These are phyloP conservation scores for Diplogelasinospora grovesii DNA, from an alignment of 495 filamentous ascomycete genomes.

Conservation along the genomic window DNA sequence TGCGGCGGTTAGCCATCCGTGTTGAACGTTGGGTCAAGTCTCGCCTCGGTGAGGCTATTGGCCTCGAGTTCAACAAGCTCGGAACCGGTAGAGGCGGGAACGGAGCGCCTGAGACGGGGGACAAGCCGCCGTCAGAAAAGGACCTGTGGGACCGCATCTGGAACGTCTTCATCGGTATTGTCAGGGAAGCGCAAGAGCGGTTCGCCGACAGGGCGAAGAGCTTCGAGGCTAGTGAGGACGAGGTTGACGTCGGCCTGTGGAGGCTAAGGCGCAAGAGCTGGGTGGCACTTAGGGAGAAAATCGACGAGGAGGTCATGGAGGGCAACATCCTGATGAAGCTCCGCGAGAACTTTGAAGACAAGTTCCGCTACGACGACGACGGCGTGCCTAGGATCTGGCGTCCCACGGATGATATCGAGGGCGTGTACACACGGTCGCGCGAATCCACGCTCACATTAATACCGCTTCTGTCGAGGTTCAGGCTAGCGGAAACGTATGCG, in stretches of 20 bases:
- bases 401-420: slow-evolving; percentile 94
- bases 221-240: slow-evolving; percentile 86
- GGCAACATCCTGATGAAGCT: slow-evolving; percentile 93
- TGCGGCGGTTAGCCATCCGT: slow-evolving; percentile 82
- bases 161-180: slow-evolving; percentile 77
- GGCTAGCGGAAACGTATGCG: slow-evolving; percentile 57
- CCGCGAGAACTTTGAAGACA: slow-evolving; percentile 97
- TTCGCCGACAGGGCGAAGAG: slow-evolving; percentile 84
- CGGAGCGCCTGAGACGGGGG: slow-evolving; percentile 70
- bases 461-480: slow-evolving; percentile 81
- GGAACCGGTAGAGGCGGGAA: slow-evolving; percentile 76
- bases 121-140: slow-evolving; percentile 65
- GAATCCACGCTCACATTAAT: slow-evolving; percentile 87
- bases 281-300: slow-evolving; percentile 80
- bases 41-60: slow-evolving; percentile 77
- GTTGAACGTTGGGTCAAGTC: slow-evolving; percentile 90
- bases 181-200: slow-evolving; percentile 73
- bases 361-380: slow-evolving; percentile 93
- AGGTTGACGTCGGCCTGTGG: slow-evolving; percentile 92
- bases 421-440: slow-evolving; percentile 80
- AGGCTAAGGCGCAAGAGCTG: slow-evolving; percentile 86
- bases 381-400: slow-evolving; percentile 97
- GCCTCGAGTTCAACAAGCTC: slow-evolving; percentile 90
- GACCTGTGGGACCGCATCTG: slow-evolving; percentile 96
- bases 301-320: slow-evolving; percentile 97